Conservation (phyloP, 2,329 filamentous ascomycete species). For the Proliferodiscus dingleyae region DNA sequence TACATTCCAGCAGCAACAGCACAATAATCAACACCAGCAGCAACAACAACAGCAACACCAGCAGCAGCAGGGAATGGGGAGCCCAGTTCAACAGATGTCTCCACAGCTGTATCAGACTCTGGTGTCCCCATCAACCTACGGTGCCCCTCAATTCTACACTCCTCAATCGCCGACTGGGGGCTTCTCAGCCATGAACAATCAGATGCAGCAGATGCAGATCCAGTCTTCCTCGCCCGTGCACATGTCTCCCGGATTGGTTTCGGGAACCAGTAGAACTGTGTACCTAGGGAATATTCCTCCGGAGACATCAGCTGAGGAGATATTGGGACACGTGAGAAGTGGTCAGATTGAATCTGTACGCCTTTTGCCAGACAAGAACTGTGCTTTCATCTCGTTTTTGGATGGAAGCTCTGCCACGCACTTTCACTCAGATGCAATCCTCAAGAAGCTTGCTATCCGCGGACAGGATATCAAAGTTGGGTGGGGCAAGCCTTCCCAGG, state of each 20-base stretch:
- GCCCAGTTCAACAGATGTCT: conserved; percentile 74
- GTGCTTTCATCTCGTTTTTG: conserved; percentile 97
- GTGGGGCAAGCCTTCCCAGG: conserved; percentile 98
- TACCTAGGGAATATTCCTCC: conserved; percentile 98
- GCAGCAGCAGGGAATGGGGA: conserved; percentile 64
- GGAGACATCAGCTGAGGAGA: conserved; percentile 94
- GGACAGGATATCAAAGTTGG: conserved; percentile 99
- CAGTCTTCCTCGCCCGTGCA: conserved; percentile 68
- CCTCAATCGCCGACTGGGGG: conserved; percentile 81
- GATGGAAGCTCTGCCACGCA: conserved; percentile 97
- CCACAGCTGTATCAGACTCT: conserved; percentile 80
- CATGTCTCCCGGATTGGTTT: conserved; percentile 74
- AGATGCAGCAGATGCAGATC: conserved; percentile 44
- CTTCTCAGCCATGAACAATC: conserved; percentile 47
- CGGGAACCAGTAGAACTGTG: conserved; percentile 90
- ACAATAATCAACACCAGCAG: conserved; percentile 48
- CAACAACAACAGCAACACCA: too few relatives aligned
- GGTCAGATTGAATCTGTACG: conserved; percentile 99
- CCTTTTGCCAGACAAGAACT: conserved; percentile 97
- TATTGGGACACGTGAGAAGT: conserved; percentile 90
- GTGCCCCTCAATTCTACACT: conserved; percentile 73
- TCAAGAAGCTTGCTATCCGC: conserved; percentile 98
- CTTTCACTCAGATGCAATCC: conserved; percentile 98
- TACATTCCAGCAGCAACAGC: conserved; percentile 63
- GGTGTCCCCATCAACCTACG: conserved; percentile 79